phyloP scores from a whole-genome alignment of 1,284 basidiomycete genomes.

The Trichosporon sp. region DNA sequence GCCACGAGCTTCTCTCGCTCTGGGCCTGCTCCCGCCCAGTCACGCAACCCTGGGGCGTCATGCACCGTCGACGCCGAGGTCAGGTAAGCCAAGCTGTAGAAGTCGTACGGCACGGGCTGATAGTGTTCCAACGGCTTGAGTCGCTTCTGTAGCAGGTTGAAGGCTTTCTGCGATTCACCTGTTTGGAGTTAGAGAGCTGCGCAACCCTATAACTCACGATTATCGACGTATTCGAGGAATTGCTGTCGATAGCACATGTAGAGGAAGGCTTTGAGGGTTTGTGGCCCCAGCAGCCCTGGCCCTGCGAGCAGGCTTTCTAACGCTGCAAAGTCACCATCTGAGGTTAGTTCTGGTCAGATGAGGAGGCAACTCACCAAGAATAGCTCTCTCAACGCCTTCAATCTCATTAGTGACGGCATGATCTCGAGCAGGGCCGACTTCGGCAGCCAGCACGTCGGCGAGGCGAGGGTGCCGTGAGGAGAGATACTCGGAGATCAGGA shows the following conservation, averaged over 20 bases:
- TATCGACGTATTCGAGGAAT: constrained; percentile 51
- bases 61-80: constrained; percentile 50
- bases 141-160: constrained; percentile 52
- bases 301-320: constrained; percentile 45
- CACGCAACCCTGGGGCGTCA: constrained; percentile 50
- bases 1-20: constrained; percentile 43
- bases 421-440: constrained; percentile 41
- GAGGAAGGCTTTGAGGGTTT: constrained; percentile 51
- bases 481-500: constrained; percentile 49
- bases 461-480: constrained; percentile 45
- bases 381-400: constrained; percentile 47
- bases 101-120: constrained; percentile 51
- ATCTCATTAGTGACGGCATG: constrained; percentile 29
- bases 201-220: constrained; percentile 34
- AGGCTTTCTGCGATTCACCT: constrained; percentile 49
- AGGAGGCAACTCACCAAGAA: constrained; percentile 34
- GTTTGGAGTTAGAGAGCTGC: background rate
- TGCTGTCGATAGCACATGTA: constrained; percentile 46
- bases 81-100: constrained; percentile 51
- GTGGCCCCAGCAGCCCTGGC: constrained; percentile 45
- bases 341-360: background rate
- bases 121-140: constrained; percentile 53
- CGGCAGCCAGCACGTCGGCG: constrained; percentile 45
- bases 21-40: constrained; percentile 49
- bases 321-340: constrained; percentile 51